Evolutionary conservation across 768 basidiomycete genomes (phyloP), one percentile per base, ranked within the genome.

Genomic region (Phaeotremella skinneri): DNA sequence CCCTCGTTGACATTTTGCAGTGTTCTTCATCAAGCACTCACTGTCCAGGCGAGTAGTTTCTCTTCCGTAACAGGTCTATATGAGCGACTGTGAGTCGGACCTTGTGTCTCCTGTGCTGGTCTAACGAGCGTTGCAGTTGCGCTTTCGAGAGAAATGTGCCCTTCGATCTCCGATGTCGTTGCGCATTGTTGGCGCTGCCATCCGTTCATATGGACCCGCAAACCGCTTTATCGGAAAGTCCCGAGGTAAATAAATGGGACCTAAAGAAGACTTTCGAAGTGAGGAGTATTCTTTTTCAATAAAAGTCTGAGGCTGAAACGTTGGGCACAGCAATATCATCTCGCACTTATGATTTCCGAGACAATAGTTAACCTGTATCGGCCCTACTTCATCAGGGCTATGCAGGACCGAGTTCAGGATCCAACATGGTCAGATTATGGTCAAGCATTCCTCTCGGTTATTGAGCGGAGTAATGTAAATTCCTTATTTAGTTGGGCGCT

Each of bases 391-490:
- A 48, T 61, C 23, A 62, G 51, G 43, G 64, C 64, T 30, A 56
- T 65, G 34, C 42, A 50, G 25, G 61, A 68, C n/a, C 30, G 43
- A 29, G 58, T 58, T 7, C 25, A 39, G n/a, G 59, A 68, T 27
- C 67, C 63, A 2, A 60, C 61, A 4, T 31, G 56, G 17, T 57
- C 57, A 1, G 27, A 52, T 4, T 57, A 62, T 51, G 67, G 59
- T 2, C 47, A 52, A 43, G 51, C 67, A 2, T 65, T 54, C 41
- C 34, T 65, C 3, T 42, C 58, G 7, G 61, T 68, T 1, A 41
- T 68, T 11, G 67, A 68, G 50, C 39, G 67, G n/a, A 56, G 61
- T 42, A 65, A 61, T 41, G 67, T 68, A 54, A 49, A 60, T 67
- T 20, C 17, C 5, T 30, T 25, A 34, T 37, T 17, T 13, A 21